phyloP scores from a whole-genome alignment of 2,329 filamentous ascomycete genomes.

The Dactylonectria estremocensis region DNA sequence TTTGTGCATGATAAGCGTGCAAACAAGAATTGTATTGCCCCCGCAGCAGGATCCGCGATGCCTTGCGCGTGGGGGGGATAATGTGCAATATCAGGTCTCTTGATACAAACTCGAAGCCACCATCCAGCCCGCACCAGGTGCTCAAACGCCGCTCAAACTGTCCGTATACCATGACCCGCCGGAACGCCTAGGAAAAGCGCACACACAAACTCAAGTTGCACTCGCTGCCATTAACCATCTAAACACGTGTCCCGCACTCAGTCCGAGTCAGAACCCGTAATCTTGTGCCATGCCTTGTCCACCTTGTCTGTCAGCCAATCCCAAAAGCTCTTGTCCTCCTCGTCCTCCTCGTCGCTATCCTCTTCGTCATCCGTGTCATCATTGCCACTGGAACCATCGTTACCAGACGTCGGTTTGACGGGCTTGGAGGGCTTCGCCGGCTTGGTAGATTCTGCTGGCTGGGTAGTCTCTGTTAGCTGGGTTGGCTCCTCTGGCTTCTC shows the following conservation, averaged over 20 bases:
- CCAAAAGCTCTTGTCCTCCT: slow-evolving; percentile 60
- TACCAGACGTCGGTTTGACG: slow-evolving; percentile 29
- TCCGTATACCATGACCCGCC: slow-evolving; percentile 10
- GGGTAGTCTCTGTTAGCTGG: slow-evolving; percentile 38
- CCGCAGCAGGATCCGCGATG: neutral
- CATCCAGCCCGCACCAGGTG: slow-evolving; percentile 13
- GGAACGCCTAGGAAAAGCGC: slow-evolving; percentile 18
- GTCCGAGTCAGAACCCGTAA: slow-evolving; percentile 50
- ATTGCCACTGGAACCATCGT: slow-evolving; percentile 30
- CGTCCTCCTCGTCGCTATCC: slow-evolving; percentile 42
- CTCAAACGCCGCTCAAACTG: slow-evolving; percentile 26
- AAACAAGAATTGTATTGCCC: slow-evolving; percentile 7
- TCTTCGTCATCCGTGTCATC: slow-evolving; percentile 35
- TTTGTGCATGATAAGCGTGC: slow-evolving; percentile 12
- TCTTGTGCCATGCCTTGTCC: slow-evolving; percentile 62
- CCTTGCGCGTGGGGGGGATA: neutral
- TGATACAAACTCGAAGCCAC: slow-evolving; percentile 3
- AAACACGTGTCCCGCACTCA: slow-evolving; percentile 15
- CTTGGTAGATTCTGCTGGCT: slow-evolving; percentile 39
- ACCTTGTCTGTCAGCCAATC: slow-evolving; percentile 67
- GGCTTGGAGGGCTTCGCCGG: slow-evolving; percentile 36
- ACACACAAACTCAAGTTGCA: slow-evolving; percentile 8
- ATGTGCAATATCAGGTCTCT: slow-evolving; percentile 11
- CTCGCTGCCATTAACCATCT: neutral
- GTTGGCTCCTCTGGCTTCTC: slow-evolving; percentile 32